Evolutionary conservation across 164 flowering plant genomes (phyloP).

Genomic region (Vitis riparia): DNA sequence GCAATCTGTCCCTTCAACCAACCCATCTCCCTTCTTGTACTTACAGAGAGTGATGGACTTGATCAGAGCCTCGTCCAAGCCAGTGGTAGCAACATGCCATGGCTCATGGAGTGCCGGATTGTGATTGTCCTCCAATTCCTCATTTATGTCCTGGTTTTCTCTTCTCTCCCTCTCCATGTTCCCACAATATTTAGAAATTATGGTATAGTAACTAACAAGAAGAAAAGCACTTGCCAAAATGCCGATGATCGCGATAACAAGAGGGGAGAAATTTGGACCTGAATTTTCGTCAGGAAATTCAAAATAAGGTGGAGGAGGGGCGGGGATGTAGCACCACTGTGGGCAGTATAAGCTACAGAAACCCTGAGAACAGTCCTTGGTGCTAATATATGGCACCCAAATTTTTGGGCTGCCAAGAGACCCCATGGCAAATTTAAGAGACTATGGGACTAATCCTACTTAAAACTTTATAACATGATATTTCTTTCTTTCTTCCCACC

Average conservation of each 20-base stretch:
- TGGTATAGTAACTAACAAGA: constrained; percentile 62
- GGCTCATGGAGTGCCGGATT: constrained; percentile 36
- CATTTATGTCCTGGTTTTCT: constrained; percentile 9
- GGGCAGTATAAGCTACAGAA: constrained; percentile 76
- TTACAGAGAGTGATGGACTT: constrained; percentile 61
- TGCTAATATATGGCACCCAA: constrained; percentile 61
- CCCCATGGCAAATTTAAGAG: constrained; percentile 33
- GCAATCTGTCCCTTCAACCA: constrained; percentile 75
- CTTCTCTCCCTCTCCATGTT: constrained; percentile 17
- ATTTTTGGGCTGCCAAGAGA: constrained; percentile 49
- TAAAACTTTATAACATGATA: not conserved
- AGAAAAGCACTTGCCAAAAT: constrained; percentile 71
- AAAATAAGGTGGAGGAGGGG: constrained; percentile 77
- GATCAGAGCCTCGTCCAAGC: constrained; percentile 73
- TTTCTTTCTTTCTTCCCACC: too few species aligned
- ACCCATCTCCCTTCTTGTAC: constrained; percentile 66
- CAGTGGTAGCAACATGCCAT: constrained; percentile 41
- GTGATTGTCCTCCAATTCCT: constrained; percentile 30
- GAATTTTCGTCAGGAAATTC: constrained; percentile 43
- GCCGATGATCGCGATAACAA: constrained; percentile 72
- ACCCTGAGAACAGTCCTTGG: constrained; percentile 70
- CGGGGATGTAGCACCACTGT: constrained; percentile 71
- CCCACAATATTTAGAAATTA: constrained; percentile 65
- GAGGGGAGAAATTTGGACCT: constrained; percentile 59
- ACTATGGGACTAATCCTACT: not conserved